phyloP scores from a whole-genome alignment of 1,139 yeast species.

The Kluyveromyces sp. region DNA sequence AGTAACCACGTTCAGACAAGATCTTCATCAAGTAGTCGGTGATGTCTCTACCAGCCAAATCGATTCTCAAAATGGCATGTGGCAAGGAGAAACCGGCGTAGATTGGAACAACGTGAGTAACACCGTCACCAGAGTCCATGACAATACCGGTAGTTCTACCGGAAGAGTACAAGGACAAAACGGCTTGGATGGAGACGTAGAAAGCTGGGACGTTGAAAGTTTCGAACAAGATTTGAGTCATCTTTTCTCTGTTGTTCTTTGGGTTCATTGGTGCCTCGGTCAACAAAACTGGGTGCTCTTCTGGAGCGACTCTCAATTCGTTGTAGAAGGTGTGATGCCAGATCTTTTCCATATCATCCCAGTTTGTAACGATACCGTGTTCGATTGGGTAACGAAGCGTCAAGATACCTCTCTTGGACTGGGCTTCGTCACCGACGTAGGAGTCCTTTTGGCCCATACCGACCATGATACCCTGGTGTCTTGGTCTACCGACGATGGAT shows the following conservation, averaged over 20 bases:
- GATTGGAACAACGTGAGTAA: slow-evolving; percentile 99
- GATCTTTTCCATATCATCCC: slow-evolving; percentile 99
- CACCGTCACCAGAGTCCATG: slow-evolving; percentile 99
- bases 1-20: slow-evolving; percentile 96
- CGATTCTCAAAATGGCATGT: slow-evolving; percentile 97
- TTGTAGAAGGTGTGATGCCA: slow-evolving; percentile 98
- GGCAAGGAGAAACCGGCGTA: slow-evolving; percentile 99
- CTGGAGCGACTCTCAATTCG: slow-evolving; percentile 97
- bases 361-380: slow-evolving; percentile 99
- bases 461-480: slow-evolving; percentile 99
- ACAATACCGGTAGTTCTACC: slow-evolving; percentile 99
- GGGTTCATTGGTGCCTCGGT: slow-evolving; percentile 99
- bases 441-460: slow-evolving; percentile 99
- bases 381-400: slow-evolving; percentile 98
- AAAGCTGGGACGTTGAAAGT: slow-evolving; percentile 99
- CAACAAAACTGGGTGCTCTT: slow-evolving; percentile 95
- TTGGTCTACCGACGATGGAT: slow-evolving; percentile 99
- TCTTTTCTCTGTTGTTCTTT: slow-evolving; percentile 98
- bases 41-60: slow-evolving; percentile 98
- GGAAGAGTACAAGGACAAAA: slow-evolving; percentile 92
- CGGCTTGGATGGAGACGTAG: slow-evolving; percentile 98
- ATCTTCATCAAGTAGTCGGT: slow-evolving; percentile 98
- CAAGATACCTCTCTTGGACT: slow-evolving; percentile 99
- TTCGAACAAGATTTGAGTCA: slow-evolving; percentile 98
- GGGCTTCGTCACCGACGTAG: slow-evolving; percentile 99